Conservation (phyloP, 345 rosid species). For the Balakata baccata region DNA sequence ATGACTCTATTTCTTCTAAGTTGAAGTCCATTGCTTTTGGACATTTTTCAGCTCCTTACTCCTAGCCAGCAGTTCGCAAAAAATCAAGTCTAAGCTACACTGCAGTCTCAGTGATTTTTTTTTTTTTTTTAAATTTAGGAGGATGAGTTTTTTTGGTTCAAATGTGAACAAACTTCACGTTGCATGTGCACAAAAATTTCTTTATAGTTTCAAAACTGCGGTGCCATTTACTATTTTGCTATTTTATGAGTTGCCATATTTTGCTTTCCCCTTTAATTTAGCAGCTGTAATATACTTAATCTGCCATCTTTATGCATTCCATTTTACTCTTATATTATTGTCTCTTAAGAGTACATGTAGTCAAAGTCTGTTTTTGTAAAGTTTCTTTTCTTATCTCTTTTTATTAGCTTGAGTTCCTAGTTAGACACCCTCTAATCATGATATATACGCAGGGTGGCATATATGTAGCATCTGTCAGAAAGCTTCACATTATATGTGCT, state of each 20-base stretch:
- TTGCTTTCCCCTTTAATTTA: background rate
- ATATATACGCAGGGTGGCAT: constrained; percentile 81
- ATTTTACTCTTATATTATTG: background rate
- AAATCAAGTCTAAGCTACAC: background rate
- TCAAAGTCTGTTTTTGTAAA: background rate
- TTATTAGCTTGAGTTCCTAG: background rate
- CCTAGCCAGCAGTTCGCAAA: background rate
- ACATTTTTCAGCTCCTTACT: background rate
- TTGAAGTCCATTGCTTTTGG: constrained; percentile 11
- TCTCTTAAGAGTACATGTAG: background rate
- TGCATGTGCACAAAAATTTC: background rate
- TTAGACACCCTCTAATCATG: background rate
- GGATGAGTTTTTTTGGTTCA: background rate
- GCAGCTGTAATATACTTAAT: background rate
- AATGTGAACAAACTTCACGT: background rate
- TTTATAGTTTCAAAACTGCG: background rate
- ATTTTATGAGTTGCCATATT: background rate
- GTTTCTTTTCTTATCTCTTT: background rate
- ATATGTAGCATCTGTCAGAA: constrained; percentile 83
- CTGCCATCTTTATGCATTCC: background rate
- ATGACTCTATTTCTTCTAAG: constrained; percentile 10
- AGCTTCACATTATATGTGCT: constrained; percentile 82
- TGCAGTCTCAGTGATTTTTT: background rate
- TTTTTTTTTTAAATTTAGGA: too few species aligned
- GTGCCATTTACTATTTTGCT: background rate